Conservation (phyloP, 2,329 filamentous ascomycete genomes). For the Alternaria viburni region DNA sequence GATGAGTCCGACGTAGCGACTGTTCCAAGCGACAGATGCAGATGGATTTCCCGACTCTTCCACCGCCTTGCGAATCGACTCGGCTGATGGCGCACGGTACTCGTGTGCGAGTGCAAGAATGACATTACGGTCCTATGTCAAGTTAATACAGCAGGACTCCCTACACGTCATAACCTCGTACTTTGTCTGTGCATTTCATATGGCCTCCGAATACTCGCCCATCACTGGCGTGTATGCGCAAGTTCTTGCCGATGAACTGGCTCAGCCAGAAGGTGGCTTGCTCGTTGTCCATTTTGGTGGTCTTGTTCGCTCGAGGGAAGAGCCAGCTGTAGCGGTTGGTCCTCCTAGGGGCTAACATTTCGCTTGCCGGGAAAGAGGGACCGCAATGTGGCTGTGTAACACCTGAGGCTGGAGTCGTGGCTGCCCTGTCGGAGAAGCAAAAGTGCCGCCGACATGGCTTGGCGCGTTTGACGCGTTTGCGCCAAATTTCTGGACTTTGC, state of each 20-base stretch:
- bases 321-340: conserved; percentile 25
- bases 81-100: conserved; percentile 73
- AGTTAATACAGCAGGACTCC: background rate
- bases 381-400: conserved; percentile 20
- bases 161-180: conserved; percentile 52
- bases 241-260: conserved; percentile 75
- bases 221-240: conserved; percentile 82
- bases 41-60: conserved; percentile 50
- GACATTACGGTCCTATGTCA: conserved; percentile 78
- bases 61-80: conserved; percentile 49
- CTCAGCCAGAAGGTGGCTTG: conserved; percentile 64
- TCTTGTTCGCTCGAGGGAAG: conserved; percentile 21
- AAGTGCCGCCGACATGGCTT: conserved; percentile 20
- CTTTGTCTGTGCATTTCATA: conserved; percentile 94
- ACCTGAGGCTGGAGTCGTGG: conserved; percentile 11
- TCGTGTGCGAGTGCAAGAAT: conserved; percentile 87
- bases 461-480: conserved; percentile 37
- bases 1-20: conserved; percentile 85
- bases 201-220: conserved; percentile 86
- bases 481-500: conserved; percentile 21
- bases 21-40: conserved; percentile 73
- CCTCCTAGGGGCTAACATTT: conserved; percentile 13
- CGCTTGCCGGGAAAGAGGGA: conserved; percentile 13
- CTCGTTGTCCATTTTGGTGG: conserved; percentile 55
- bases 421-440: conserved; percentile 3